These are phyloP conservation scores for Eimeria nieschulzi DNA, from an alignment of 169 alveolate genomes.

Conservation along the genomic window DNA sequence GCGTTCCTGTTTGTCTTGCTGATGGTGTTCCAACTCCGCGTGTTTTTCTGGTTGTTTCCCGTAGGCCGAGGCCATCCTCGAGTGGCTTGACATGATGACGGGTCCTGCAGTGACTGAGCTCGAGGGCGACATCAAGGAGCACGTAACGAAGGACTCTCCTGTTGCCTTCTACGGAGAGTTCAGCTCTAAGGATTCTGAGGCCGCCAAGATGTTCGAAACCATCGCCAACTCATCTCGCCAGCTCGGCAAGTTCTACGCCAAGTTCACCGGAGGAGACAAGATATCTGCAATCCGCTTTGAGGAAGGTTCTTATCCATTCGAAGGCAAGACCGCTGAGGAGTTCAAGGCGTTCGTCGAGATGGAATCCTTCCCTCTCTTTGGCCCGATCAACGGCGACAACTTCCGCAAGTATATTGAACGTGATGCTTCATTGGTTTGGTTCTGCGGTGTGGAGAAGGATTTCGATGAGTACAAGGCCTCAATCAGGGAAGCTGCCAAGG, in stretches of 20 bases:
- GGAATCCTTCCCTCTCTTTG: constrained; percentile 82
- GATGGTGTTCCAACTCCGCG: not conserved
- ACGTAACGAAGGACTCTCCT: not conserved
- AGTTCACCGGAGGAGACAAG: constrained; percentile 49
- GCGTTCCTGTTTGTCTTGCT: not conserved
- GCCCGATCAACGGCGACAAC: constrained; percentile 81
- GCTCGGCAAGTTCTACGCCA: constrained; percentile 38
- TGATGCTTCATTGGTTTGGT: constrained; percentile 76
- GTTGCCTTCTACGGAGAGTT: constrained; percentile 24
- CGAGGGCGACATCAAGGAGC: constrained; percentile 23
- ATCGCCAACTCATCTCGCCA: constrained; percentile 27
- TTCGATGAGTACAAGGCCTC: constrained; percentile 67
- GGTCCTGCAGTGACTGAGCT: constrained; percentile 88
- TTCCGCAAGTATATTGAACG: constrained; percentile 77
- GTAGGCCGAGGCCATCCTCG: constrained; percentile 85
- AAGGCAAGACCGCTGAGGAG: constrained; percentile 78
- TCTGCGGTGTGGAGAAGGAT: constrained; percentile 79
- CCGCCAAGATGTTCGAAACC: constrained; percentile 52
- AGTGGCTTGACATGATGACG: constrained; percentile 88
- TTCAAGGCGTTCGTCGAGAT: constrained; percentile 76
- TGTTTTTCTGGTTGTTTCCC: constrained; percentile 56
- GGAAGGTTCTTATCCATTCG: constrained; percentile 76
- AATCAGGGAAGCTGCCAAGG: constrained; percentile 78
- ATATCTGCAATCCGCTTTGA: constrained; percentile 76
- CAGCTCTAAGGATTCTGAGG: constrained; percentile 18